A percentile compares a stretch with the other conserved stretches of the same genome.
Evolutionary conservation across 176 grass and related monocot species (phyloP).

Genomic region (Microstegium vimineum): DNA sequence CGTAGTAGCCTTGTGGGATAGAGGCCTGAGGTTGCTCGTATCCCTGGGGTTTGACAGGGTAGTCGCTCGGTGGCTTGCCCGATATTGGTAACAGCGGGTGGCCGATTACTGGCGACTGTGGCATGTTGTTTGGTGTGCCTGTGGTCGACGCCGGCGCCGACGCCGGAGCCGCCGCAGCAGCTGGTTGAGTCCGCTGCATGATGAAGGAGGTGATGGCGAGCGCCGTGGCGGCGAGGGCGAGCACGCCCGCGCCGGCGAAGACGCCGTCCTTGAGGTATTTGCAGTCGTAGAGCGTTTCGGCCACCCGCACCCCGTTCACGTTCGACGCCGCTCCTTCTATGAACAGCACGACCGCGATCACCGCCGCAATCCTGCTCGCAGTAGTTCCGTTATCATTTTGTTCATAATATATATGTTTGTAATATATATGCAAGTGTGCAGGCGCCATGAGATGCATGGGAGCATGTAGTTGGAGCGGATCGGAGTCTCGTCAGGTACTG

Average conservation of each 20-base stretch:
- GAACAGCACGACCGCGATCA: constrained; percentile 11
- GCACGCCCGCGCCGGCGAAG: constrained; percentile 20
- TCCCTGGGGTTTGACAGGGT: background rate
- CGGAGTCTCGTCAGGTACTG: background rate
- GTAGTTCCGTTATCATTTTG: background rate
- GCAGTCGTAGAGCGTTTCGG: background rate
- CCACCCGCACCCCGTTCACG: background rate
- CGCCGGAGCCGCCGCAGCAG: background rate
- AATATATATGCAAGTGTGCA: too few relatives aligned
- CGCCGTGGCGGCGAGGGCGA: constrained; percentile 21
- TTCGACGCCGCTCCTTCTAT: background rate
- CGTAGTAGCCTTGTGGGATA: background rate
- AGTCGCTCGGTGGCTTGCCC: background rate
- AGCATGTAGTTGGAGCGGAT: too few relatives aligned
- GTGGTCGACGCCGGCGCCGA: background rate
- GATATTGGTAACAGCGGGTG: background rate
- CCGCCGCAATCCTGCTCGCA: constrained; percentile 15
- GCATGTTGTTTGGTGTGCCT: too few relatives aligned
- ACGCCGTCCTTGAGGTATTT: constrained; percentile 15
- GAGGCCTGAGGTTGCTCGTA: background rate
- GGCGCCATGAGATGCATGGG: too few relatives aligned
- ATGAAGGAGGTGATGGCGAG: constrained; percentile 24
- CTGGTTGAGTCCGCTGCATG: background rate
- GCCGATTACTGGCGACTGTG: background rate
- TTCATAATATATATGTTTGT: too few relatives aligned